These are phyloP conservation scores for Musa acuminata DNA, from an alignment of 176 grass and related monocot genomes.

Conservation along the genomic window DNA sequence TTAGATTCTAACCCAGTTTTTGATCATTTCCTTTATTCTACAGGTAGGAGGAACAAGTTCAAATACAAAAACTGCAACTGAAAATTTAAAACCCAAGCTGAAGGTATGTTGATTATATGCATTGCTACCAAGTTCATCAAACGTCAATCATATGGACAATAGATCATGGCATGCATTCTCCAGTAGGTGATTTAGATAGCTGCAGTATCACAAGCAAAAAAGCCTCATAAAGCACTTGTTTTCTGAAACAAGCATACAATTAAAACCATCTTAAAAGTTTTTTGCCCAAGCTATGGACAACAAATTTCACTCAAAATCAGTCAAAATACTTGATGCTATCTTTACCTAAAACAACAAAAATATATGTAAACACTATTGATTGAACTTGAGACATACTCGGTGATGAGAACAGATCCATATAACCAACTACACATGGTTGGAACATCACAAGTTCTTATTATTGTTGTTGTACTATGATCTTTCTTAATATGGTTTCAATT, in stretches of 20 bases:
- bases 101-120: conserved; percentile 20
- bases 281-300: not conserved
- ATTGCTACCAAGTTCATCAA: not conserved
- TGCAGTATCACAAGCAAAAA: too few species aligned
- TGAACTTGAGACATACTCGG: too few species aligned
- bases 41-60: conserved; percentile 22
- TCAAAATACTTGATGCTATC: not conserved
- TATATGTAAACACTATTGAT: too few species aligned
- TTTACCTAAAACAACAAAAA: too few species aligned
- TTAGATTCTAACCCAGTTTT: not conserved
- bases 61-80: not conserved
- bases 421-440: not conserved
- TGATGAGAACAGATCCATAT: not conserved
- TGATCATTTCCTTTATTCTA: not conserved
- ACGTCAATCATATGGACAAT: not conserved
- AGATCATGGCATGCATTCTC: not conserved
- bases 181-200: not conserved
- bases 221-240: too few species aligned
- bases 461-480: not conserved
- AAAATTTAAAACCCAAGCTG: conserved; percentile 40
- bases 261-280: not conserved
- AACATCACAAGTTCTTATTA: not conserved
- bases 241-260: too few species aligned
- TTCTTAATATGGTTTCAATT: not conserved
- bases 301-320: not conserved